Conservation (phyloP, 2,329 filamentous ascomycete species). For the Apiospora malaysiana region DNA sequence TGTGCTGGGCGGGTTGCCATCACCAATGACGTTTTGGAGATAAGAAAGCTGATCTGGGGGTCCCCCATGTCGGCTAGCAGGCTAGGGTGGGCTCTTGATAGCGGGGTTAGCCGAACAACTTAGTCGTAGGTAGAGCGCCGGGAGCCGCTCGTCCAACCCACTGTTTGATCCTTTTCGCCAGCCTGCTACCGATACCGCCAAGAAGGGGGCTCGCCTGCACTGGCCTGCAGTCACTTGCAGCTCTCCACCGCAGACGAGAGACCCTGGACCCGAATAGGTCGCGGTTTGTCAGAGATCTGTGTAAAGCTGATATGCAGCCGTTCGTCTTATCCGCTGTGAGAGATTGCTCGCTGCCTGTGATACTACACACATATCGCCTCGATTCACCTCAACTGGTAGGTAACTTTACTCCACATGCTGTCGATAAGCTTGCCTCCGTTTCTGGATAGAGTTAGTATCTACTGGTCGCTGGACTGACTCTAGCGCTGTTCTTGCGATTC, state of each 20-base stretch:
- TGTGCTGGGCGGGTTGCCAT: background rate
- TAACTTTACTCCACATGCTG: background rate
- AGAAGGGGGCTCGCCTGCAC: background rate
- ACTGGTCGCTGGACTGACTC: background rate
- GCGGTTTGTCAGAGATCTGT: constrained; percentile 12
- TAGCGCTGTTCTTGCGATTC: background rate
- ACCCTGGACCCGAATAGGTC: background rate
- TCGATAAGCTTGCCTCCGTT: background rate
- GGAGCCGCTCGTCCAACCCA: background rate
- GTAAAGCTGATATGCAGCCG: constrained; percentile 12
- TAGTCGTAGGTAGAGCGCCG: constrained; percentile 5
- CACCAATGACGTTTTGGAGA: constrained; percentile 11
- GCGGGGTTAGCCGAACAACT: constrained; percentile 18
- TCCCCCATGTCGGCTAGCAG: background rate
- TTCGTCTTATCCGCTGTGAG: background rate
- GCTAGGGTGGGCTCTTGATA: background rate
- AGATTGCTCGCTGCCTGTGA: background rate
- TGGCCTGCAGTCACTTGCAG: too few relatives aligned
- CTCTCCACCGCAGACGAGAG: background rate
- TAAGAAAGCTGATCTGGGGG: constrained; percentile 11
- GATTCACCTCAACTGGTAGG: background rate
- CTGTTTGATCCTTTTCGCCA: background rate
- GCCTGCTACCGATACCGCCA: background rate
- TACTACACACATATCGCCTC: background rate
- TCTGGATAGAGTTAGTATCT: background rate